These are phyloP conservation scores for Bipolaris zeicola DNA, from an alignment of 2,329 filamentous ascomycete genomes.

Conservation along the genomic window DNA sequence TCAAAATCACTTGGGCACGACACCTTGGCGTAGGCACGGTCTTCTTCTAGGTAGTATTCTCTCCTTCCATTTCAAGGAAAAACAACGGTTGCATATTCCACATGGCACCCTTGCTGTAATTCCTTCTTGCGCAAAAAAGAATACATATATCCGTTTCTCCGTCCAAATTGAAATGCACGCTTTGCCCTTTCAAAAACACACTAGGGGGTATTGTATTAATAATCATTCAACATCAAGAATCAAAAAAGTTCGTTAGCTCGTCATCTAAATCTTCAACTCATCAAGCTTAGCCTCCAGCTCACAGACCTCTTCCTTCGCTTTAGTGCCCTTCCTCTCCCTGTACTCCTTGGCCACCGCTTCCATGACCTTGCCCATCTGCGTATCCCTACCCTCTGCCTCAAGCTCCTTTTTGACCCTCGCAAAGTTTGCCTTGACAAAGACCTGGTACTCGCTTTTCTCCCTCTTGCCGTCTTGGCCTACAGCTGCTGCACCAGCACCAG, in stretches of 20 bases:
- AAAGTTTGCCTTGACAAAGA: conserved; percentile 72
- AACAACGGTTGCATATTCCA: too few species aligned
- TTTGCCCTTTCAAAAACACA: background rate
- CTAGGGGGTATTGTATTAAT: background rate
- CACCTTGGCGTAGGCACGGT: too few species aligned
- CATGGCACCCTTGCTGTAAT: too few species aligned
- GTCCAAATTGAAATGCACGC: too few species aligned
- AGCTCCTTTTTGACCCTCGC: conserved; percentile 48
- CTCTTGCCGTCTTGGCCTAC: conserved; percentile 22
- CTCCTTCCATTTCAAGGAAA: too few species aligned
- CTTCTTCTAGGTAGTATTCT: too few species aligned
- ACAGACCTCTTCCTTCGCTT: conserved; percentile 10
- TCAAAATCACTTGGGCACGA: too few species aligned
- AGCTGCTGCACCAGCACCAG: background rate
- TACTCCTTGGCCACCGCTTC: conserved; percentile 68
- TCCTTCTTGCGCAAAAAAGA: too few species aligned
- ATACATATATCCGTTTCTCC: too few species aligned
- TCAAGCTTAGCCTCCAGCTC: conserved; percentile 31
- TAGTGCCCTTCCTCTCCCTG: conserved; percentile 53
- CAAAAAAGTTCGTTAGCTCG: background rate
- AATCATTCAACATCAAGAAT: background rate
- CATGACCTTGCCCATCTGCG: conserved; percentile 67
- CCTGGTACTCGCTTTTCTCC: conserved; percentile 59
- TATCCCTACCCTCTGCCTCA: conserved; percentile 59
- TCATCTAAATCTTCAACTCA: conserved; percentile 27